Evolutionary conservation across 495 filamentous ascomycete species (phyloP).

Genomic region (Neurospora sp.): DNA sequence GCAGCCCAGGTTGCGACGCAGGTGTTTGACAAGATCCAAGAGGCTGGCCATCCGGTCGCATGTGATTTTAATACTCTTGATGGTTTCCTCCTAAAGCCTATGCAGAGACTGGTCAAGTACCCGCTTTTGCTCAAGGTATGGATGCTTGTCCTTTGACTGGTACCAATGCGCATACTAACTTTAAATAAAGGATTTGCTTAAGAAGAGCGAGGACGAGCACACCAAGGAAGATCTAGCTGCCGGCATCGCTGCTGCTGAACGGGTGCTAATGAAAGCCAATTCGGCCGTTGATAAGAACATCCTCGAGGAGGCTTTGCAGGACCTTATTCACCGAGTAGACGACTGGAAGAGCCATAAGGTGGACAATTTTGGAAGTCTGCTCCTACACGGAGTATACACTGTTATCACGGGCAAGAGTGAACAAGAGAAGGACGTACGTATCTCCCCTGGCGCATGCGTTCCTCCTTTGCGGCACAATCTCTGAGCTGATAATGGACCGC

Average conservation of each 20-base stretch:
- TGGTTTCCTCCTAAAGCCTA: slow-evolving; percentile 90
- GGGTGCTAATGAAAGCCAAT: slow-evolving; percentile 73
- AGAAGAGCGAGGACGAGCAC: slow-evolving; percentile 64
- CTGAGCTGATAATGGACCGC: slow-evolving; percentile 1
- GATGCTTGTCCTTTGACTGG: background rate
- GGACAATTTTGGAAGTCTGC: slow-evolving; percentile 78
- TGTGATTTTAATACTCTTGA: slow-evolving; percentile 58
- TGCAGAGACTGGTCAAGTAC: slow-evolving; percentile 91
- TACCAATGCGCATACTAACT: slow-evolving; percentile 8
- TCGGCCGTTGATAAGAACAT: slow-evolving; percentile 83
- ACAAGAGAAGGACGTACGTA: slow-evolving; percentile 72
- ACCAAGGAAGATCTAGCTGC: slow-evolving; percentile 56
- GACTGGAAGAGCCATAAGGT: slow-evolving; percentile 94
- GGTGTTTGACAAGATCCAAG: slow-evolving; percentile 51
- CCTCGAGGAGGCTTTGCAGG: slow-evolving; percentile 64
- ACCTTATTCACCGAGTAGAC: slow-evolving; percentile 76
- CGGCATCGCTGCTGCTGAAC: slow-evolving; percentile 66
- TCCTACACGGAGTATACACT: slow-evolving; percentile 87
- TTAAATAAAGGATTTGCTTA: slow-evolving; percentile 61
- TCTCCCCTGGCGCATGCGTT: slow-evolving; percentile 4
- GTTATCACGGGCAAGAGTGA: slow-evolving; percentile 83
- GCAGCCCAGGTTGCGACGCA: slow-evolving; percentile 51
- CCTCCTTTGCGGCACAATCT: background rate
- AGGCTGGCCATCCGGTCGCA: slow-evolving; percentile 44
- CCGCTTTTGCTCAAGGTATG: slow-evolving; percentile 78